These are phyloP conservation scores for Wickerhamomyces sydowiorum DNA, from an alignment of 805 yeast species.

Conservation along the genomic window DNA sequence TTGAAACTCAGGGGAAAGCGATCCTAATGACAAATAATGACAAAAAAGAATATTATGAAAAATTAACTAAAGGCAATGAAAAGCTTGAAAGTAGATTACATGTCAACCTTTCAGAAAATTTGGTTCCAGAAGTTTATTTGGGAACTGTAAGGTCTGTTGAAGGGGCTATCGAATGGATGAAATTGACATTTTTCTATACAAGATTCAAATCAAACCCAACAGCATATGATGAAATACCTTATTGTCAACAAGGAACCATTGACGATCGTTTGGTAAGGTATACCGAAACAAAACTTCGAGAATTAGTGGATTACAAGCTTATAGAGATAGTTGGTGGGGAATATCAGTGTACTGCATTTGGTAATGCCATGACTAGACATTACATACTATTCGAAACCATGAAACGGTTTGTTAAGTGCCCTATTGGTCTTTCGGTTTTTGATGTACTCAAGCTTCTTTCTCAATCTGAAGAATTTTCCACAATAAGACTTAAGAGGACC, in stretches of 20 bases:
- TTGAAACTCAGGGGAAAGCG: slow-evolving; percentile 42
- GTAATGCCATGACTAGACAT: slow-evolving; percentile 43
- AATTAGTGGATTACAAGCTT: slow-evolving; percentile 27
- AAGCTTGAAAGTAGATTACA: slow-evolving; percentile 43
- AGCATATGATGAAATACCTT: slow-evolving; percentile 31
- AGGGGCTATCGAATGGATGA: slow-evolving; percentile 41
- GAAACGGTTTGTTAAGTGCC: slow-evolving; percentile 25
- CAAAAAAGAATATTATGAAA: slow-evolving; percentile 32
- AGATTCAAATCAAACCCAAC: slow-evolving; percentile 35
- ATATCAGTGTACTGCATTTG: slow-evolving; percentile 33
- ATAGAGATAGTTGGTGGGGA: slow-evolving; percentile 13
- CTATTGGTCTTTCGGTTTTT: slow-evolving; percentile 12
- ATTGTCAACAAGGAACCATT: slow-evolving; percentile 12
- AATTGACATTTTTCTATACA: slow-evolving; percentile 43
- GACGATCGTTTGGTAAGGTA: slow-evolving; percentile 29
- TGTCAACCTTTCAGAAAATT: slow-evolving; percentile 31
- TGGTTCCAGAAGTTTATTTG: slow-evolving; percentile 39
- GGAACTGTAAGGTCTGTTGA: slow-evolving; percentile 31
- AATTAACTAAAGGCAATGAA: slow-evolving; percentile 35
- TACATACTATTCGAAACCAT: slow-evolving; percentile 41
- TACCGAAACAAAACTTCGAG: slow-evolving; percentile 27
- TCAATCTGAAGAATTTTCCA: slow-evolving; percentile 34
- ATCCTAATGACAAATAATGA: slow-evolving; percentile 39
- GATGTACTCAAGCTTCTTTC: slow-evolving; percentile 25
- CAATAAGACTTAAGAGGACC: slow-evolving; percentile 32